phyloP scores from a whole-genome alignment of 2,329 filamentous ascomycete species.

The Colletotrichum acutatum region DNA sequence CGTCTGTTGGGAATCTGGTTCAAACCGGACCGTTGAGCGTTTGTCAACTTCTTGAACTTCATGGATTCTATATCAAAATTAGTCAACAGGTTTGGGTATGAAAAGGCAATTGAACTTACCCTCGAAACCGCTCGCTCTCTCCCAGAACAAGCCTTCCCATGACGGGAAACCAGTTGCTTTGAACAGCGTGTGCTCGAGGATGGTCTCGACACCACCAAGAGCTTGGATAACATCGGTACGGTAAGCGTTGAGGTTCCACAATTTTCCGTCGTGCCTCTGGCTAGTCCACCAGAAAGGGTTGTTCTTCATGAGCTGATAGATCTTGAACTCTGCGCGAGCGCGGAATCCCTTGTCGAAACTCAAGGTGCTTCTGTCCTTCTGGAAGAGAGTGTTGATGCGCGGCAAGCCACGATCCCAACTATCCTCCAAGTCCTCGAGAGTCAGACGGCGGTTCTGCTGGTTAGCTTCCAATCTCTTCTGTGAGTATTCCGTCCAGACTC shows the following conservation, averaged over 20 bases:
- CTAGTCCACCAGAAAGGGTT: slow-evolving; percentile 99
- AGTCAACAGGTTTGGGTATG: not conserved
- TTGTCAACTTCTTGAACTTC: slow-evolving; percentile 99
- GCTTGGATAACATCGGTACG: slow-evolving; percentile 97
- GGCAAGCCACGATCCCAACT: slow-evolving; percentile 98
- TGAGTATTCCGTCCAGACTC: slow-evolving; percentile 99
- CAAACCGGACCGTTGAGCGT: slow-evolving; percentile 94
- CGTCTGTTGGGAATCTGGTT: slow-evolving; percentile 99
- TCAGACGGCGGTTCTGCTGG: slow-evolving; percentile 94
- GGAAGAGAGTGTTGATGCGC: slow-evolving; percentile 98
- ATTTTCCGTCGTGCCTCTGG: slow-evolving; percentile 94
- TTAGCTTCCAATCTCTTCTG: slow-evolving; percentile 98
- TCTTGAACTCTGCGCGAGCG: slow-evolving; percentile 94
- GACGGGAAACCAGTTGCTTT: slow-evolving; percentile 96
- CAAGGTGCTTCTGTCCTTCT: slow-evolving; percentile 96
- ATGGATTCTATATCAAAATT: slow-evolving; percentile 63
- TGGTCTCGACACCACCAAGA: slow-evolving; percentile 95
- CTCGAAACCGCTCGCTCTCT: slow-evolving; percentile 58
- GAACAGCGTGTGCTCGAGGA: slow-evolving; percentile 95
- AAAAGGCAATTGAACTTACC: not conserved
- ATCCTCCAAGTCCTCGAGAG: slow-evolving; percentile 95
- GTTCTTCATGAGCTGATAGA: slow-evolving; percentile 98
- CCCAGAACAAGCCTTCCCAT: slow-evolving; percentile 97
- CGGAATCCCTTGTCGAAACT: slow-evolving; percentile 99
- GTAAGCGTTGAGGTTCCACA: slow-evolving; percentile 98